A percentile compares a stretch with the other conserved stretches of the same genome.
These are phyloP conservation scores for Xylaria sp. DNA, from an alignment of 495 filamentous ascomycete species.

Conservation along the genomic window DNA sequence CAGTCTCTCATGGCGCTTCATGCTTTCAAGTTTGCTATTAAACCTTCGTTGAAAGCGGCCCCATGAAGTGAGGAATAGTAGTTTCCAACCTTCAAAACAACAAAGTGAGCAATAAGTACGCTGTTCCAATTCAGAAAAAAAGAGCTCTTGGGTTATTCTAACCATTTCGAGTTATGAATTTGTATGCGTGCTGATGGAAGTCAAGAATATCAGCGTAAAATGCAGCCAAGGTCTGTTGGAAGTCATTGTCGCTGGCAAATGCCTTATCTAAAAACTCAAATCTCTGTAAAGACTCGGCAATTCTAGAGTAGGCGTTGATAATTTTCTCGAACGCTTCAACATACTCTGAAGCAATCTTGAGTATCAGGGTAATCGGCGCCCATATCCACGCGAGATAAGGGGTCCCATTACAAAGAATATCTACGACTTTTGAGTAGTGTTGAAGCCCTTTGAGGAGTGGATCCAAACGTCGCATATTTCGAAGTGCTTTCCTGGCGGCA, in stretches of 20 bases:
- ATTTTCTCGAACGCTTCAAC: constrained; percentile 5
- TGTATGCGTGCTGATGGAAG: constrained; percentile 1
- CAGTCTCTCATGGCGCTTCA: not conserved
- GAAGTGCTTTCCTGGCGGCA: constrained; percentile 32
- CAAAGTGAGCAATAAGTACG: not conserved
- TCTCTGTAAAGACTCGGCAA: not conserved
- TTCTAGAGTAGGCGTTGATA: not conserved
- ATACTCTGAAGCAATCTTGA: not conserved
- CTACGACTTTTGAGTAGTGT: not conserved
- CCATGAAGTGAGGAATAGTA: not conserved
- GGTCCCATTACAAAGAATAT: not conserved
- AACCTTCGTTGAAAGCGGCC: constrained; percentile 9
- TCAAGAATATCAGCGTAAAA: constrained; percentile 5
- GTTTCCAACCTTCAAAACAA: not conserved
- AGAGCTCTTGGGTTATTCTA: not conserved
- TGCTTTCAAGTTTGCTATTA: not conserved
- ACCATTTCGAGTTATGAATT: not conserved
- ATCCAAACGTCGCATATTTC: constrained; percentile 57
- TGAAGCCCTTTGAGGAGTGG: constrained; percentile 48
- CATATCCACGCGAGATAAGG: constrained; percentile 9
- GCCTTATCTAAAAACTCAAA: not conserved
- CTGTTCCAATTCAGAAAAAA: too few relatives aligned
- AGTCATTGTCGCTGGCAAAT: not conserved
- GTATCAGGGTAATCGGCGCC: not conserved
- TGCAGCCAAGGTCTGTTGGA: constrained; percentile 1